These are phyloP conservation scores for Carex pumila DNA, from an alignment of 176 grass and related monocot species.

Conservation along the genomic window DNA sequence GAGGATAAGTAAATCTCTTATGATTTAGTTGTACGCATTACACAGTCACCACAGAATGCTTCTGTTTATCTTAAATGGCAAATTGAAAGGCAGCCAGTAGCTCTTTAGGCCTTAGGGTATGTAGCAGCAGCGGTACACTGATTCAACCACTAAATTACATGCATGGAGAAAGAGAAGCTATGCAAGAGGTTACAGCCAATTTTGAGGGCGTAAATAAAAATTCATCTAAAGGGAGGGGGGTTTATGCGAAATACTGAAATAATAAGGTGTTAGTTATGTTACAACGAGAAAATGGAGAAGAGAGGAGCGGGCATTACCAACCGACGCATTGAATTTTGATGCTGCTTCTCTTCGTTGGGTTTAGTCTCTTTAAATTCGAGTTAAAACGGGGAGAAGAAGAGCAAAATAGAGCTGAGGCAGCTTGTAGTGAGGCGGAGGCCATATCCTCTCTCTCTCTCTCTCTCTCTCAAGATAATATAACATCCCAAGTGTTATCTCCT, in stretches of 20 bases:
- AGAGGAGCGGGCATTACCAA: neutral
- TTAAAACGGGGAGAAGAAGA: neutral
- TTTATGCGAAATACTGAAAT: neutral
- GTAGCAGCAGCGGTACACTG: neutral
- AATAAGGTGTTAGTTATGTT: too few relatives aligned
- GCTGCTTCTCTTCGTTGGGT: constrained; percentile 9
- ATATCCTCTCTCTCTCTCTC: too few relatives aligned
- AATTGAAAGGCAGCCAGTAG: neutral
- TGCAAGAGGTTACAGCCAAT: neutral
- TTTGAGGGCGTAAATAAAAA: neutral
- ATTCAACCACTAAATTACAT: neutral
- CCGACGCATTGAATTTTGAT: constrained; percentile 27
- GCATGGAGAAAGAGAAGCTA: neutral
- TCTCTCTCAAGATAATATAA: too few relatives aligned
- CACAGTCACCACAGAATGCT: neutral
- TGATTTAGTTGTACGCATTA: neutral
- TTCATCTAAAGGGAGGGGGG: neutral
- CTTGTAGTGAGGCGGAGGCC: constrained; percentile 6
- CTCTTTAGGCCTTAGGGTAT: neutral
- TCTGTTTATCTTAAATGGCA: neutral
- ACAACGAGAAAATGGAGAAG: neutral
- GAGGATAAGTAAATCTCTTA: too few relatives aligned
- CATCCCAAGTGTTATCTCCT: too few relatives aligned
- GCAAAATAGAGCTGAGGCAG: neutral
- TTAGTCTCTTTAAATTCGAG: neutral